Evolutionary conservation across 371 early-diverging fungal species (phyloP), one percentile per base, ranked within the genome.

Genomic region (Syncephalastrum monosporum): DNA sequence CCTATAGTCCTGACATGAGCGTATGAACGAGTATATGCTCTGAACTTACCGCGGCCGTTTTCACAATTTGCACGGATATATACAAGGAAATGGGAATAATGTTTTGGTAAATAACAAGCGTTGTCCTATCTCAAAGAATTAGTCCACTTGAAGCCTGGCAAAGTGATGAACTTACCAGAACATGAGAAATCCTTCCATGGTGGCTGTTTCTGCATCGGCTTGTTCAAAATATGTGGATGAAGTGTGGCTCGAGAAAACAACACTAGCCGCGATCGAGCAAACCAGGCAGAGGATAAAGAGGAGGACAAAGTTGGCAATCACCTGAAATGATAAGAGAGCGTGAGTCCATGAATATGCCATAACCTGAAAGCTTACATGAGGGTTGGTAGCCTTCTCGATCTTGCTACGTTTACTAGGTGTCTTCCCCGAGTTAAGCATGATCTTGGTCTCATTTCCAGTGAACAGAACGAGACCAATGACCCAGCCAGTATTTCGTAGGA

Each of bases 381-480:
- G 90, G 72, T 99, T 98, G 56, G 99, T 86, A 60, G 92, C 92
- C 54, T 90, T 87, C 67, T 99, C 99, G 65, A 99, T 94, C 44
- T 87, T 85, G 69, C 94, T 93, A 42, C 93, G 89, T 76, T 99
- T 99, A 56, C 90, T 91, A 5, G 96, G 96, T 0, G 96, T 96
- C 54, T 85, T 87, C 16, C 95, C 97, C 3, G 94, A 79, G 65
- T 94, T 95, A 55, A 91, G 76, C 81, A 90, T 90, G 49, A 94
- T 89, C 67, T 96, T 96, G 15, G 98, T 93, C 24, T 95, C 90
- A 56, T 80, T 74, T 25, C 97, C 99, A 1, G 96, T 95, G 58
- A 88, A 92, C 16, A 93, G 66, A 0, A 87, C 93, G 24, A 95
- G 65, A 0, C 91, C 94, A 53, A 92, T 87, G 16, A 88, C 83